These are phyloP conservation scores for Pythium apleroticum DNA, from an alignment of 352 stramenopile species.

Conservation along the genomic window DNA sequence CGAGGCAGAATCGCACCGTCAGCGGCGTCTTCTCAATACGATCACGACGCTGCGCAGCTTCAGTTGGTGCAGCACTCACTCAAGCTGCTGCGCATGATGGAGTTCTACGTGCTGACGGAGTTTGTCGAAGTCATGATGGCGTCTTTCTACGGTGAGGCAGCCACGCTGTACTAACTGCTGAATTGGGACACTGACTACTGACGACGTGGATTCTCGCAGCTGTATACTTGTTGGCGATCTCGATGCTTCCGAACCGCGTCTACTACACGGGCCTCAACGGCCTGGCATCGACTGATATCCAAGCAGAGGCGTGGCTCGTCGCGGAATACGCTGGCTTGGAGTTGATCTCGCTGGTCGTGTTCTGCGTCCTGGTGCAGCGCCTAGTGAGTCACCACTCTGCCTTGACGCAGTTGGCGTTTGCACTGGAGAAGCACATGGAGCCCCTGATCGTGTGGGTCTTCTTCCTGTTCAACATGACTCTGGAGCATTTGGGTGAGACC, in stretches of 20 bases:
- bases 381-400: neutral
- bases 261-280: constrained; percentile 8
- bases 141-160: neutral
- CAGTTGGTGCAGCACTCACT: neutral
- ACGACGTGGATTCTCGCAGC: no score
- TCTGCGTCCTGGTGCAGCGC: constrained; percentile 1
- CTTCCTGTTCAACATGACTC: constrained; percentile 7
- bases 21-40: no score
- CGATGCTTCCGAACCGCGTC: constrained; percentile 4
- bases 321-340: constrained; percentile 1
- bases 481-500: constrained; percentile 16
- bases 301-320: neutral
- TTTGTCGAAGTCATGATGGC: constrained; percentile 27
- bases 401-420: constrained; percentile 31
- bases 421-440: constrained; percentile 28
- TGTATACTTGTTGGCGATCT: neutral
- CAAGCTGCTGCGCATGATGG: constrained; percentile 13
- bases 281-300: constrained; percentile 2
- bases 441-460: constrained; percentile 23
- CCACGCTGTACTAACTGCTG: no score
- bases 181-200: no score
- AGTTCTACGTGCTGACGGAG: constrained; percentile 21
- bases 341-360: constrained; percentile 3
- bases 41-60: neutral
- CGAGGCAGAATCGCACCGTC: no score